Evolutionary conservation across 805 yeast species (phyloP).

Genomic region (Candida maesae): DNA sequence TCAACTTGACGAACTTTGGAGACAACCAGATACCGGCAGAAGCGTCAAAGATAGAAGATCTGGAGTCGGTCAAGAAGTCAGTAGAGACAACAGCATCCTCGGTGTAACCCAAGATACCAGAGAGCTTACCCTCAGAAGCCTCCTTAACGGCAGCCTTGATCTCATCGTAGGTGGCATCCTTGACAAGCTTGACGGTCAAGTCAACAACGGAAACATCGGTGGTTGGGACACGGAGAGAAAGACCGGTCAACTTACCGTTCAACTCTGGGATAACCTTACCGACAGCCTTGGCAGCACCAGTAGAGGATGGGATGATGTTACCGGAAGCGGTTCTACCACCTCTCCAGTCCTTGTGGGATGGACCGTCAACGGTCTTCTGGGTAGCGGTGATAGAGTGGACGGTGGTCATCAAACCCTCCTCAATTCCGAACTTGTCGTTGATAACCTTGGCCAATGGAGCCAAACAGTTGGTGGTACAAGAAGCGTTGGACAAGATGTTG

Average conservation of each 20-base stretch:
- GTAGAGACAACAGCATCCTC: conserved; percentile 90
- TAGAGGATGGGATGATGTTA: conserved; percentile 91
- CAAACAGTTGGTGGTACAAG: conserved; percentile 94
- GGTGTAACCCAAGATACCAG: conserved; percentile 86
- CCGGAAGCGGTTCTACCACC: conserved; percentile 97
- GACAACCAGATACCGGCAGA: conserved; percentile 86
- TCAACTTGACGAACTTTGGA: conserved; percentile 85
- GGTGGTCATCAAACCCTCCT: conserved; percentile 93
- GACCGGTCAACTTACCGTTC: conserved; percentile 91
- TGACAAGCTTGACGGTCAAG: conserved; percentile 79
- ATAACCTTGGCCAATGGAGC: conserved; percentile 92
- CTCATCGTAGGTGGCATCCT: conserved; percentile 75
- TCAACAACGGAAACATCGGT: conserved; percentile 92
- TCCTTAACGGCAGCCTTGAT: conserved; percentile 72
- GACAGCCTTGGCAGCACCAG: conserved; percentile 98
- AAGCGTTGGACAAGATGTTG: conserved; percentile 83
- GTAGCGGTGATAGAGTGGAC: conserved; percentile 96
- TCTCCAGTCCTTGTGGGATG: conserved; percentile 98
- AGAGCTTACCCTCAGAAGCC: conserved; percentile 72
- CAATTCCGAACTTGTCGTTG: conserved; percentile 81
- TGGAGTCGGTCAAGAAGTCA: conserved; percentile 79
- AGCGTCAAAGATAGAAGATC: conserved; percentile 88
- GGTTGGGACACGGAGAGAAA: conserved; percentile 93
- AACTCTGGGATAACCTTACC: conserved; percentile 91
- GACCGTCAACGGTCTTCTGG: conserved; percentile 95